Evolutionary conservation across 352 stramenopile species (phyloP).

Genomic region (Pythium guiyangense): DNA sequence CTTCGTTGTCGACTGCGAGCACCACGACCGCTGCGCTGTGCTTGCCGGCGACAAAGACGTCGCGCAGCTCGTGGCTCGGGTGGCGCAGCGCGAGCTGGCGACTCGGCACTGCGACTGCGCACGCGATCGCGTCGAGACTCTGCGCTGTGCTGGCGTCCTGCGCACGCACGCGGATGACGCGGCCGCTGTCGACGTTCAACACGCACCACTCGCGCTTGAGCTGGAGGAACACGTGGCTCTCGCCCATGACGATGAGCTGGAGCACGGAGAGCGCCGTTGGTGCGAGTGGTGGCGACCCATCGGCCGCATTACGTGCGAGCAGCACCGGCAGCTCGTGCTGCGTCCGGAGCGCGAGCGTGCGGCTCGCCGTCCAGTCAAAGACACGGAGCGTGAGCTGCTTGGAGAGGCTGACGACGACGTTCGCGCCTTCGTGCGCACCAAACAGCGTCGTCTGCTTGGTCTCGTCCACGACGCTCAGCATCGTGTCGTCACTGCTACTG

Average conservation of each 20-base stretch:
- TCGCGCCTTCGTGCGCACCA: slow-evolving; percentile 45
- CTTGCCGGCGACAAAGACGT: slow-evolving; percentile 62
- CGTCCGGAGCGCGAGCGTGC: slow-evolving; percentile 39
- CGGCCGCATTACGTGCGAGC: slow-evolving; percentile 1
- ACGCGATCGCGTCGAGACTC: slow-evolving; percentile 29
- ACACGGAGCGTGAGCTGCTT: slow-evolving; percentile 66
- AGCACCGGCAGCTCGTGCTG: slow-evolving; percentile 52
- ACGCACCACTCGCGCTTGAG: slow-evolving; percentile 64
- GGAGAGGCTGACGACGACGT: slow-evolving; percentile 43
- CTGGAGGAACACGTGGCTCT: slow-evolving; percentile 62
- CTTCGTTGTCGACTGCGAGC: slow-evolving; percentile 22
- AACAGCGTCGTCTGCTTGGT: slow-evolving; percentile 56
- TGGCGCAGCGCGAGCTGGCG: slow-evolving; percentile 17
- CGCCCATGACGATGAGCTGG: slow-evolving; percentile 53
- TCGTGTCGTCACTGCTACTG: slow-evolving; percentile 1
- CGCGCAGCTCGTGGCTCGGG: slow-evolving; percentile 26
- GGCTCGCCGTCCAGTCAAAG: slow-evolving; percentile 69
- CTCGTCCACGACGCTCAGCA: slow-evolving; percentile 45
- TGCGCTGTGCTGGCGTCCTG: slow-evolving; percentile 21
- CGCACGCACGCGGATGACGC: slow-evolving; percentile 20
- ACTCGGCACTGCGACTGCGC: slow-evolving; percentile 37
- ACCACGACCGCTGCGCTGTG: slow-evolving; percentile 42
- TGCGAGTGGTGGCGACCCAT: slow-evolving; percentile 9
- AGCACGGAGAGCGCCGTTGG: slow-evolving; percentile 29
- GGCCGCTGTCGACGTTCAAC: slow-evolving; percentile 60